A percentile compares a stretch with the other conserved stretches of the same genome.
Evolutionary conservation across 257 asterid genomes (phyloP).

Genomic region (Solanum peruvianum): DNA sequence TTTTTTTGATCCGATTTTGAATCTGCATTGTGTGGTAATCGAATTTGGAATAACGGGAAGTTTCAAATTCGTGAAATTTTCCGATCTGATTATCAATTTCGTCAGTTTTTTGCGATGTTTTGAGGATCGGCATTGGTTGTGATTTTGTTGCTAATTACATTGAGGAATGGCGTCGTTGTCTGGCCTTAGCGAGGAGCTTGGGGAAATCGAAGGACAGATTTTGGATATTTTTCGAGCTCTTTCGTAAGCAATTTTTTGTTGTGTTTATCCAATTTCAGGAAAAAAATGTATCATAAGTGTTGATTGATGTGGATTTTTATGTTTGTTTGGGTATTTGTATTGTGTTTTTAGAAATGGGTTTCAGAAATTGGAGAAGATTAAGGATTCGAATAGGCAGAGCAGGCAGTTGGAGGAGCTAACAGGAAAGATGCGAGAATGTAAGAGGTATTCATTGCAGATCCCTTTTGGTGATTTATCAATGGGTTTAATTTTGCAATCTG

Average conservation of each 20-base stretch:
- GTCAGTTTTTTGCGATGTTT: background rate
- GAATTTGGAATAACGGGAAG: background rate
- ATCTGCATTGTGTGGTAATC: background rate
- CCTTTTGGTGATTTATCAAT: background rate
- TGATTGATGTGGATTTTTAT: background rate
- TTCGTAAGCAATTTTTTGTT: constrained; percentile 39
- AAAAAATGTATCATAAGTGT: background rate
- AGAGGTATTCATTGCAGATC: constrained; percentile 43
- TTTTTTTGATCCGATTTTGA: background rate
- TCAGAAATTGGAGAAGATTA: constrained; percentile 92
- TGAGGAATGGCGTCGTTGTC: constrained; percentile 39
- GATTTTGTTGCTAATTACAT: background rate
- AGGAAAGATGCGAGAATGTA: constrained; percentile 93
- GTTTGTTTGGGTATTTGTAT: background rate
- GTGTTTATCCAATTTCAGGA: no score
- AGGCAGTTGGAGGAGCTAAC: constrained; percentile 97
- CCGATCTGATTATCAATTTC: background rate
- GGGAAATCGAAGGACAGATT: constrained; percentile 92
- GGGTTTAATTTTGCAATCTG: background rate
- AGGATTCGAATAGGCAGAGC: constrained; percentile 83
- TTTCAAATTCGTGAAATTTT: background rate
- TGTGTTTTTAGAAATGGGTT: constrained; percentile 71
- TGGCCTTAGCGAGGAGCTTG: constrained; percentile 68
- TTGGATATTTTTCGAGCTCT: constrained; percentile 81
- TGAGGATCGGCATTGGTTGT: background rate